These are phyloP conservation scores for Panicum miliaceum DNA, from an alignment of 176 grass and related monocot species.

Conservation along the genomic window DNA sequence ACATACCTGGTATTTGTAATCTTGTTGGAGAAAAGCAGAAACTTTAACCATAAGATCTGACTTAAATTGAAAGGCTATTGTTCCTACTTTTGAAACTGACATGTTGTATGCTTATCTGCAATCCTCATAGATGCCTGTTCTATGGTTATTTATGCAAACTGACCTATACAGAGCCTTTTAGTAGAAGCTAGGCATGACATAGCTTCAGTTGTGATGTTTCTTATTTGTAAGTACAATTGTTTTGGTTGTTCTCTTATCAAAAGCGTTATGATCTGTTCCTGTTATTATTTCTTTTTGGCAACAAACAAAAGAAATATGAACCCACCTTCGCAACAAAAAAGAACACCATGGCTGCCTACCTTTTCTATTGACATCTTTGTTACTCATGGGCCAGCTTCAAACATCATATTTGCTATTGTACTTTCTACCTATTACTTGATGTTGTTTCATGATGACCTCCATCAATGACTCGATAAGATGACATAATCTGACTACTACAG, in stretches of 20 bases:
- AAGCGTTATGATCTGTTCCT: not conserved
- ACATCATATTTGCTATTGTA: conserved; percentile 20
- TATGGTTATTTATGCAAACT: not conserved
- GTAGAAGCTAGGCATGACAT: not conserved
- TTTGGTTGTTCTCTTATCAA: not conserved
- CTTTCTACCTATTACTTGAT: conserved; percentile 16
- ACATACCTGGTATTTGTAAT: not conserved
- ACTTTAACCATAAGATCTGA: not conserved
- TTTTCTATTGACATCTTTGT: not conserved
- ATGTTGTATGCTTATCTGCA: conserved; percentile 3
- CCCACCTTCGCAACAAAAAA: not conserved
- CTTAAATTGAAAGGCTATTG: not conserved
- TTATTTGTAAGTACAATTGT: not conserved
- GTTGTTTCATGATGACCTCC: conserved; percentile 14
- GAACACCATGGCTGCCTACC: not conserved
- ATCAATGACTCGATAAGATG: conserved; percentile 26
- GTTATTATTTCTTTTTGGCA: conserved; percentile 15
- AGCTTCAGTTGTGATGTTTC: not conserved
- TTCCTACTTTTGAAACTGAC: not conserved
- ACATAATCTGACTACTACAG: conserved; percentile 50
- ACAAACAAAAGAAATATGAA: not conserved
- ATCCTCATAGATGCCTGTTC: not conserved
- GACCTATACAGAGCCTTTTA: not conserved
- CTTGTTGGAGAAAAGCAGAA: not conserved
- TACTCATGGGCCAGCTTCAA: not conserved